phyloP scores from a whole-genome alignment of 129 eudicot genomes.

The Heracleum sosnowskyi region DNA sequence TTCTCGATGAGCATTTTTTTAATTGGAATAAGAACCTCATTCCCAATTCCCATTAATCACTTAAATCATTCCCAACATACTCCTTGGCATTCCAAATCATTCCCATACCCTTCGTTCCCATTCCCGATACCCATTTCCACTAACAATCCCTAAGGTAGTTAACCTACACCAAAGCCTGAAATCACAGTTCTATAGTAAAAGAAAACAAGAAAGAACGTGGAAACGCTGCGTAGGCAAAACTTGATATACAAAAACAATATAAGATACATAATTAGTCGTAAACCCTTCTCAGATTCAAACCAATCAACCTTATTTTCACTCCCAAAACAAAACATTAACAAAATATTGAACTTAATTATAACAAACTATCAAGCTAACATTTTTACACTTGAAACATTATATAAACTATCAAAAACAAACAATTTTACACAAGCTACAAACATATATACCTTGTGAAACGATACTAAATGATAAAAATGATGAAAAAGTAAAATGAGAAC shows the following conservation, averaged over 20 bases:
- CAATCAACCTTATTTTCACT: not conserved
- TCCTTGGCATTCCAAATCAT: not conserved
- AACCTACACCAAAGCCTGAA: not conserved
- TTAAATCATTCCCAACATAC: not conserved
- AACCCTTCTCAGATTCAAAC: not conserved
- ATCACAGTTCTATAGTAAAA: not conserved
- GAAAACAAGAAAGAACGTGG: not conserved
- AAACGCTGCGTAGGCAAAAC: not conserved
- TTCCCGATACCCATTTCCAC: not conserved
- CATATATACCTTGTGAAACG: not conserved
- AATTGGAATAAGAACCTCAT: not conserved
- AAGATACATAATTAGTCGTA: not conserved
- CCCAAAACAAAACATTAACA: not conserved
- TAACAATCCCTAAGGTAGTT: not conserved
- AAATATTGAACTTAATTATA: not conserved
- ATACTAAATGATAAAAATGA: not conserved
- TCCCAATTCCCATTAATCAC: not conserved
- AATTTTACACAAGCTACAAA: not conserved
- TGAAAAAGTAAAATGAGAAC: not conserved
- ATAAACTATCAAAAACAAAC: not conserved
- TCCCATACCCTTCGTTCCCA: not conserved
- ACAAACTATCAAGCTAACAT: not conserved
- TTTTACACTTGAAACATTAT: not conserved
- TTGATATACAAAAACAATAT: not conserved
- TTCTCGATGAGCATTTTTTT: not conserved